Evolutionary conservation across 176 grass and related monocot species (phyloP), one percentile per base, ranked within the genome.

Genomic region (Chloris gayana): DNA sequence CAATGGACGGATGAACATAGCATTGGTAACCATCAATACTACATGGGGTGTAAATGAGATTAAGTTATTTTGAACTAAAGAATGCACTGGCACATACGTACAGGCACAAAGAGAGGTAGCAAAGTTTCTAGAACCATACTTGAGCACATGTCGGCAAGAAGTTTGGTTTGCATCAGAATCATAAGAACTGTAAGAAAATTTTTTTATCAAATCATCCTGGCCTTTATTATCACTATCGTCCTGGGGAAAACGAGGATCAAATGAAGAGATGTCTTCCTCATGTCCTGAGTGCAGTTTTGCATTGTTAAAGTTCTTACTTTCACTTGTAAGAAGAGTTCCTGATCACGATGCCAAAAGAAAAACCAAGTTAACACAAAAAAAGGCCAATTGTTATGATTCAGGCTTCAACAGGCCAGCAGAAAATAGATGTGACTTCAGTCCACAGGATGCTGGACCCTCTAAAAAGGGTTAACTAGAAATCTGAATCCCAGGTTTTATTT

Each of bases 1-100:
- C 82, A 27, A 95, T 80, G 18, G 84, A 75, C 37, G 90, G 92
- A 80, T 99, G 92, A 64, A 95, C 47, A 85, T 86, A 86, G 81
- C 84, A 89, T 64, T 44, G 19, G 56, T 83, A 79, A 85, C 84
- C 88, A 87, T 82, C 58, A 44, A 85, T 45, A 60, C 96, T 99
- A 70, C 82, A 90, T 27, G 64, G 47, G 14, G 21, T 42, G 86
- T 59, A 82, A 27, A 80, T 0, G 1, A 46, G 29, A 64, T 53
- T 53, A 77, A 62, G 27, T 41, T 57, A 70, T 72, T 70, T 42
- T 47, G 47, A 78, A 65, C 18, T 34, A 65, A 77, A 49, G 19
- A 6, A 45, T 77, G 42, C 15, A 27, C 7, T 12, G 0, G 29
- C 10, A 15, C 18, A 33, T 17, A 38, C 2, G 19, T 33, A 65